Evolutionary conservation across 2,329 filamentous ascomycete species (phyloP).

Genomic region (Claviceps fusiformis): DNA sequence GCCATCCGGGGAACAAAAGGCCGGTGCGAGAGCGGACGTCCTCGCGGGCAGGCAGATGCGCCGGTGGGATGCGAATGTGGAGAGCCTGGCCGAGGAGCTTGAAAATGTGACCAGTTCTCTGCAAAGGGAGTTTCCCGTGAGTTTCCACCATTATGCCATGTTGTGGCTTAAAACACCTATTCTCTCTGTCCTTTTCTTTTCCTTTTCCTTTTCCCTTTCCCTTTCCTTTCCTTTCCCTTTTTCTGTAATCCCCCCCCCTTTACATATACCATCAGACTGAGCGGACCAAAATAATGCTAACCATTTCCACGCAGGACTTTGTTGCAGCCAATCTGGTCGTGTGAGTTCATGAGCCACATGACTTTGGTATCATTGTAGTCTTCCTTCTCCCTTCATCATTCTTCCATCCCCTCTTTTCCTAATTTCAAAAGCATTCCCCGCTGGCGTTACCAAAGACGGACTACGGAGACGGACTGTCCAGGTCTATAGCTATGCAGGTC

Average conservation of each 20-base stretch:
- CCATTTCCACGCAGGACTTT: slow-evolving; percentile 30
- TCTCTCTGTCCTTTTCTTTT: neutral
- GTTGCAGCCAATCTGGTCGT: slow-evolving; percentile 38
- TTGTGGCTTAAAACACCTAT: no score
- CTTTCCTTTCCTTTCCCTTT: neutral
- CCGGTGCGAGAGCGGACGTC: slow-evolving; percentile 50
- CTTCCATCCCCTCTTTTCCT: neutral
- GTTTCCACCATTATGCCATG: slow-evolving; percentile 8
- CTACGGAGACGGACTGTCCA: neutral
- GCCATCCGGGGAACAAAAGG: slow-evolving; percentile 49
- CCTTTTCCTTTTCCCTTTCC: no score
- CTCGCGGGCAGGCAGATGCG: slow-evolving; percentile 58
- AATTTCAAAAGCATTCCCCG: neutral
- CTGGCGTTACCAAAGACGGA: neutral
- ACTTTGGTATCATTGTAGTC: neutral
- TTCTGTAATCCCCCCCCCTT: no score
- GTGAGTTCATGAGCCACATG: slow-evolving; percentile 5
- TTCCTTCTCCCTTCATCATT: neutral
- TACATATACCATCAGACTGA: no score
- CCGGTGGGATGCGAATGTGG: slow-evolving; percentile 81
- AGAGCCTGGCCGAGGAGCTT: slow-evolving; percentile 75
- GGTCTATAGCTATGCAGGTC: neutral
- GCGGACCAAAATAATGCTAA: neutral
- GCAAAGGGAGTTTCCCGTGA: slow-evolving; percentile 63
- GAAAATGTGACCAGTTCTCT: slow-evolving; percentile 74